These are phyloP conservation scores for Albifimbria verrucaria DNA, from an alignment of 2,329 filamentous ascomycete species.

Conservation along the genomic window DNA sequence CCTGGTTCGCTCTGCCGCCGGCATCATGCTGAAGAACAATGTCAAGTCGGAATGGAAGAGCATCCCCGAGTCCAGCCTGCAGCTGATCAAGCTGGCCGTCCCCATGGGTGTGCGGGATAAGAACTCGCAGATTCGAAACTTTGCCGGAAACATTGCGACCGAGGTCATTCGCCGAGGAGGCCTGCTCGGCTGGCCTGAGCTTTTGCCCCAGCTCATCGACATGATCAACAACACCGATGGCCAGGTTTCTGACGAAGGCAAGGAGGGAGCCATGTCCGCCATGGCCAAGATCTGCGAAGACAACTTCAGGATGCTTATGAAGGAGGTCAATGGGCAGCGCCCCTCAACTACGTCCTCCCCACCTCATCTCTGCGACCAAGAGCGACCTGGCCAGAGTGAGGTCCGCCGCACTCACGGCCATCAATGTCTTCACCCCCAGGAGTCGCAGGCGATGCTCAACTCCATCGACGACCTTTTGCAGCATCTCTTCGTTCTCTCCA, in stretches of 20 bases:
- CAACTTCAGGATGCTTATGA: slow-evolving; percentile 80
- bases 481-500: slow-evolving; percentile 76
- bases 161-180: slow-evolving; percentile 84
- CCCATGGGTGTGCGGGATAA: slow-evolving; percentile 78
- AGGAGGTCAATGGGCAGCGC: slow-evolving; percentile 82
- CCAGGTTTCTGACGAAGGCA: slow-evolving; percentile 65
- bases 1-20: slow-evolving; percentile 79
- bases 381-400: slow-evolving; percentile 75
- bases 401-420: slow-evolving; percentile 72
- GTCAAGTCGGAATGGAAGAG: slow-evolving; percentile 71
- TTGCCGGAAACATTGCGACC: slow-evolving; percentile 90
- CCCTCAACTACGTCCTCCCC: slow-evolving; percentile 91
- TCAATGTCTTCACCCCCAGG: slow-evolving; percentile 91
- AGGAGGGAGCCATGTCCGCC: slow-evolving; percentile 92
- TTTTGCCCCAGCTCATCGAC: slow-evolving; percentile 77
- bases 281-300: slow-evolving; percentile 96
- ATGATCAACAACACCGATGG: slow-evolving; percentile 72
- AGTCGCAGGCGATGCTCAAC: slow-evolving; percentile 76
- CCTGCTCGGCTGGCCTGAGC: slow-evolving; percentile 84
- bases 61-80: slow-evolving; percentile 69
- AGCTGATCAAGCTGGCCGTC: slow-evolving; percentile 76
- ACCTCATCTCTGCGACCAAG: slow-evolving; percentile 82
- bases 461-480: slow-evolving; percentile 79
- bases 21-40: slow-evolving; percentile 95
- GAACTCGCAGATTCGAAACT: slow-evolving; percentile 78